These are phyloP conservation scores for Letharia lupina DNA, from an alignment of 495 filamentous ascomycete species.

Conservation along the genomic window DNA sequence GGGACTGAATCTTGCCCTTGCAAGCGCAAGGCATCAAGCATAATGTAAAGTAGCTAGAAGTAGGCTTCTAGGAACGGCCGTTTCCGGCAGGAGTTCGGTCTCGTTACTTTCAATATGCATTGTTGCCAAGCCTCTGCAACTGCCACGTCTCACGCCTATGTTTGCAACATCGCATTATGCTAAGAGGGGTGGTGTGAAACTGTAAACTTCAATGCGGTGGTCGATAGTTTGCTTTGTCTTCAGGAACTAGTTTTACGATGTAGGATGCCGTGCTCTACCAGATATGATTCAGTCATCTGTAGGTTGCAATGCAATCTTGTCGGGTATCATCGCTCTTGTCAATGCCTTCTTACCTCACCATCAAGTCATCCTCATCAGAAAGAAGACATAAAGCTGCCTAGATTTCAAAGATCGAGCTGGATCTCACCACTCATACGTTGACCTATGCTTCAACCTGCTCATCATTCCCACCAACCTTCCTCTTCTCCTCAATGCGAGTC, in stretches of 20 bases:
- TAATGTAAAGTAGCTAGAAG: background rate
- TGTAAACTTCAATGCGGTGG: background rate
- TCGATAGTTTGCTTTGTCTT: background rate
- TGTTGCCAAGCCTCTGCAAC: background rate
- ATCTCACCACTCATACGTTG: background rate
- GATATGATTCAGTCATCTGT: background rate
- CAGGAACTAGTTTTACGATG: background rate
- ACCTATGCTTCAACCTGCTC: conserved; percentile 3
- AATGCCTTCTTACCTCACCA: background rate
- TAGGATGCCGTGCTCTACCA: background rate
- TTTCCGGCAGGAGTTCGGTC: background rate
- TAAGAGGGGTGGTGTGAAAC: background rate
- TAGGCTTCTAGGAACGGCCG: background rate
- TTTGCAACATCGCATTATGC: background rate
- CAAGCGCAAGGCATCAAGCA: background rate
- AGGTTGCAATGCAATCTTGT: background rate
- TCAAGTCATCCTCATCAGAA: background rate
- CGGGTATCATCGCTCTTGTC: background rate
- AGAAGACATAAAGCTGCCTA: background rate
- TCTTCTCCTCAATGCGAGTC: conserved; percentile 53
- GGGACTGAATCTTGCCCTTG: too few relatives aligned
- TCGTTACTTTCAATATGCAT: background rate
- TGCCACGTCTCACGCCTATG: background rate
- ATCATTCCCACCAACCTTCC: conserved; percentile 29
- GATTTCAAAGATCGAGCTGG: background rate